These are phyloP conservation scores for Leptographium galeiforme DNA, from an alignment of 2,329 filamentous ascomycete species.

Conservation along the genomic window DNA sequence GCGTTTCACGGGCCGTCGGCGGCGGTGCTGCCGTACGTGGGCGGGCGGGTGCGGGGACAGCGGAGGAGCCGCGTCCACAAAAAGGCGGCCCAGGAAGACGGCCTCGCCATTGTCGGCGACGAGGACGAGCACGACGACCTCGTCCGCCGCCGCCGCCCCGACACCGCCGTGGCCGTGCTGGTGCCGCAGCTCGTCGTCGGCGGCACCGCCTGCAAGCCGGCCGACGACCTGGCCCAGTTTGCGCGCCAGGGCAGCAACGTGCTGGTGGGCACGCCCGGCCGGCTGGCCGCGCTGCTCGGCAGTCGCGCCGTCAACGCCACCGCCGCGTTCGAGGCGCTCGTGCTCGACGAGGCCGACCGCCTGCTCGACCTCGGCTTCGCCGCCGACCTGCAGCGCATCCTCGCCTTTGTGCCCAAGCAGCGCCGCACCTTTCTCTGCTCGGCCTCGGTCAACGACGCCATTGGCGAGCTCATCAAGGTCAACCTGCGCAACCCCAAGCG, in stretches of 20 bases:
- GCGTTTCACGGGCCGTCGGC: conserved; percentile 74
- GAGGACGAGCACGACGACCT: conserved; percentile 5
- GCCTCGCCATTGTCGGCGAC: conserved; percentile 9
- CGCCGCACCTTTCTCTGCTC: conserved; percentile 87
- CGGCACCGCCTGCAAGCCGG: conserved; percentile 55
- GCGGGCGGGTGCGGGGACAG: conserved; percentile 13
- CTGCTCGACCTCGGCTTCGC: conserved; percentile 90
- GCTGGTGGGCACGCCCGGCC: conserved; percentile 73
- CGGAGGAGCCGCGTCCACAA: background rate
- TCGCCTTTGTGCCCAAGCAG: conserved; percentile 80
- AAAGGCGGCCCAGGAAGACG: conserved; percentile 22
- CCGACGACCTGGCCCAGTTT: conserved; percentile 78
- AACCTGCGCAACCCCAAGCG: conserved; percentile 90
- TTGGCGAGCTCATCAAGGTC: conserved; percentile 83
- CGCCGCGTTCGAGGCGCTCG: conserved; percentile 79
- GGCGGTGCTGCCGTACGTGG: conserved; percentile 40
- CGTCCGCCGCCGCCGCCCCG: conserved; percentile 21
- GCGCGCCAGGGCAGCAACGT: conserved; percentile 76
- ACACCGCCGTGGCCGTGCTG: conserved; percentile 36
- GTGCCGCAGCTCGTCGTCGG: conserved; percentile 83
- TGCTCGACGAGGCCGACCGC: conserved; percentile 89
- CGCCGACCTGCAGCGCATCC: conserved; percentile 73
- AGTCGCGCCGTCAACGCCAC: conserved; percentile 82
- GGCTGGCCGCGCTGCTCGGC: conserved; percentile 73
- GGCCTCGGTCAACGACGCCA: conserved; percentile 88